Percentiles rank a stretch among this genome's conserved stretches.
Evolutionary conservation across 2,329 filamentous ascomycete genomes (phyloP).

Genomic region (Sarocladium oryzae): DNA sequence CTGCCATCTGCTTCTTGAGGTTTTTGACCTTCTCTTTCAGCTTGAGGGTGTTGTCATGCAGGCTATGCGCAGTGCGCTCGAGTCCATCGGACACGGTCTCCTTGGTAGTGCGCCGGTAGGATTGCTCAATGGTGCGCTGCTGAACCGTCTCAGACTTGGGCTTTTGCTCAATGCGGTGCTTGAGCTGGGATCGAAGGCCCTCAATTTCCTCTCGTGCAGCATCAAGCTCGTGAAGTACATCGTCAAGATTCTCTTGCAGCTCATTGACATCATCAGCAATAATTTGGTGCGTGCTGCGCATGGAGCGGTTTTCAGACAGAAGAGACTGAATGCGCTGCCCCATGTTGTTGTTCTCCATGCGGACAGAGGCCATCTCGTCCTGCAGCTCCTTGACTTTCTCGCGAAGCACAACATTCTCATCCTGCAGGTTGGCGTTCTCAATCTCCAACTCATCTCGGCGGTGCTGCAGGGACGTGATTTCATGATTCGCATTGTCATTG

Average conservation of each 20-base stretch:
- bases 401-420: slow-evolving; percentile 33
- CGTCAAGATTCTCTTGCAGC: slow-evolving; percentile 34
- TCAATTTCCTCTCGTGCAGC: slow-evolving; percentile 34
- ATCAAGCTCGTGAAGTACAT: slow-evolving; percentile 34
- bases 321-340: slow-evolving; percentile 38
- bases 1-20: slow-evolving; percentile 38
- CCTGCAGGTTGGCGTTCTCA: slow-evolving; percentile 35
- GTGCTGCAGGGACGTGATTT: slow-evolving; percentile 33
- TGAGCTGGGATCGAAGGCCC: slow-evolving; percentile 17
- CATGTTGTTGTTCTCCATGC: slow-evolving; percentile 32
- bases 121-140: slow-evolving; percentile 25
- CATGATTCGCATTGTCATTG: slow-evolving; percentile 33
- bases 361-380: slow-evolving; percentile 31
- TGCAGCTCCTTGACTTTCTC: slow-evolving; percentile 29
- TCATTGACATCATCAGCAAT: slow-evolving; percentile 38
- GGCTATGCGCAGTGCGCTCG: slow-evolving; percentile 36
- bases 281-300: slow-evolving; percentile 33
- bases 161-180: slow-evolving; percentile 26
- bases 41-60: slow-evolving; percentile 40
- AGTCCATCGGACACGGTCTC: slow-evolving; percentile 26
- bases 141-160: slow-evolving; percentile 30
- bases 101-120: neutral
- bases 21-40: slow-evolving; percentile 41
- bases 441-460: slow-evolving; percentile 28
- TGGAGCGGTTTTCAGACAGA: slow-evolving; percentile 36